Evolutionary conservation across 306 rosid genomes (phyloP), one percentile per base, ranked within the genome.

Genomic region (Lupinus albus): DNA sequence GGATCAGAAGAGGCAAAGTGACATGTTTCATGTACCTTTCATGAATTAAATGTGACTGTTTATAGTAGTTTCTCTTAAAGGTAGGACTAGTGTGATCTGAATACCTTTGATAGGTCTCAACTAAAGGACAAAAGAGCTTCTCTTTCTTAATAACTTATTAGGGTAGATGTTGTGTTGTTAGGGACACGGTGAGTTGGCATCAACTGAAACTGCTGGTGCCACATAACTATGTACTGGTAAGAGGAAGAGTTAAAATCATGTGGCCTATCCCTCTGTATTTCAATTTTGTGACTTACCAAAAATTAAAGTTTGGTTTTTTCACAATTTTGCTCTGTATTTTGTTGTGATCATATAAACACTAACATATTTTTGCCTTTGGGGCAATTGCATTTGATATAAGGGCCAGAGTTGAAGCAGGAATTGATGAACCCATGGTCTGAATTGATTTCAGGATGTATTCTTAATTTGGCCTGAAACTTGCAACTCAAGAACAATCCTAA

Each of bases 21-120:
- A 82, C 41, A 54, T 74, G 63, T 28, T 71, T 70, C 33, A 2
- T 15, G 77, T 70, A 20, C 25, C 59, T 75, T 71, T 70, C 68
- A 66, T 79, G 48, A 68, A 72, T 75, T 50, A 68, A 55, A 61
- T 21, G 79, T 77, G 89, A 76, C 76, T 89, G 98, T 93, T 86
- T 76, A 89, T 88, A 79, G 56, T 82, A 78, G 79, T 70, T 57
- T 79, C 46, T 67, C 51, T 65, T 57, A 48, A 46, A 71, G 59
- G 55, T 73, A 82, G 78, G 51, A 49, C 63, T 78, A 74, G 78
- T 68, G 57, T 67, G 74, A 67, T 71, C 71, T 71, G 42, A 67
- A 55, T 79, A 60, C 81, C 73, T 75, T 74, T 25, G 48, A 54
- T 79, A 57, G 75, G 81, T 82, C 30, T 25, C 63, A 9, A 72